These are phyloP conservation scores for Bertia moriformis DNA, from an alignment of 2,329 filamentous ascomycete species.

Conservation along the genomic window DNA sequence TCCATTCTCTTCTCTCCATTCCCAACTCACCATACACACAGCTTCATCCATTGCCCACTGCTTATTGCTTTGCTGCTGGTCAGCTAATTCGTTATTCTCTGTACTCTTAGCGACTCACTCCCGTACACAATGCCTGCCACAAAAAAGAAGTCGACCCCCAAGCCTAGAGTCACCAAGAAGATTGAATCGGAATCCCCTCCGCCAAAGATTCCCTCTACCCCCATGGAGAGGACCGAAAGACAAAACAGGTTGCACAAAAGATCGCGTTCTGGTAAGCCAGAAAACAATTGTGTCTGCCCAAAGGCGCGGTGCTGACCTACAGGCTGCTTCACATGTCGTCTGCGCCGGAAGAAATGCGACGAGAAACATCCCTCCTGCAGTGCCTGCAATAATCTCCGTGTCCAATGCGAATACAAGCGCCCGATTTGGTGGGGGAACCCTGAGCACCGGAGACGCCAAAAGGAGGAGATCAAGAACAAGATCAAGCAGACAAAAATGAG, in stretches of 20 bases:
- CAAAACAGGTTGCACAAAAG: background rate
- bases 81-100: background rate
- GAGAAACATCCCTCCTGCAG: constrained; percentile 48
- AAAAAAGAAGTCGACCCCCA: background rate
- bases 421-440: constrained; percentile 96
- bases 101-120: background rate
- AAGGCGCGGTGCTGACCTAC: background rate
- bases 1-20: background rate
- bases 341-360: constrained; percentile 57
- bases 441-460: constrained; percentile 70
- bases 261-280: background rate
- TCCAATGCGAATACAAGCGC: constrained; percentile 89
- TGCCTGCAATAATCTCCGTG: constrained; percentile 59
- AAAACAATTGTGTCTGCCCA: background rate
- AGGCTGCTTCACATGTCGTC: constrained; percentile 57
- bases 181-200: background rate
- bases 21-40: background rate
- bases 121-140: background rate
- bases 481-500: constrained; percentile 94
- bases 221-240: background rate
- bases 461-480: constrained; percentile 90
- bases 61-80: background rate
- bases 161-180: background rate
- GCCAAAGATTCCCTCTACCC: background rate
- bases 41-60: background rate